These are phyloP conservation scores for Ascochyta lentis DNA, from an alignment of 2,329 filamentous ascomycete species.

Conservation along the genomic window DNA sequence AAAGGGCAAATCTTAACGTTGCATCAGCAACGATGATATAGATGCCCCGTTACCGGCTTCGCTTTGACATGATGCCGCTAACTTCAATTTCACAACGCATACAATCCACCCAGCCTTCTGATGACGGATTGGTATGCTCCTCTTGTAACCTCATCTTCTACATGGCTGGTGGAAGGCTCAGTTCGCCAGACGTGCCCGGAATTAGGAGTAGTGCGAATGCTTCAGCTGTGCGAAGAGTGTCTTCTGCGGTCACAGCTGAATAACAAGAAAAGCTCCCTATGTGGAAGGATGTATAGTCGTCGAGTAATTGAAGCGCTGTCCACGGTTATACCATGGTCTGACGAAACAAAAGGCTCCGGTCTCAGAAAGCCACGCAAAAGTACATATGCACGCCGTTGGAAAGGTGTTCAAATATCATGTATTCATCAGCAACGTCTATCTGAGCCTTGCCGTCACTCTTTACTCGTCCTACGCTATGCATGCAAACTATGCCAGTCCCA, in stretches of 20 bases:
- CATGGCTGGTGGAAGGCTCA: neutral
- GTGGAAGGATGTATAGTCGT: neutral
- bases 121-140: neutral
- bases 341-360: neutral
- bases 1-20: neutral
- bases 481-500: constrained; percentile 16
- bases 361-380: neutral
- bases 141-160: neutral
- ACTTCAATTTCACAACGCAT: neutral
- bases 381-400: neutral
- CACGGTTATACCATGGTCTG: too few relatives aligned
- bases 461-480: constrained; percentile 15
- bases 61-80: constrained; percentile 1
- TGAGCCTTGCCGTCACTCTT: neutral
- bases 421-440: constrained; percentile 13
- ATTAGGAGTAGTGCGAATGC: neutral
- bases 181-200: neutral
- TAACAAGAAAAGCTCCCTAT: constrained; percentile 5
- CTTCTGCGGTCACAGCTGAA: constrained; percentile 7
- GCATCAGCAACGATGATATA: neutral
- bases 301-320: constrained; percentile 1
- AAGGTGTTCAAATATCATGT: neutral
- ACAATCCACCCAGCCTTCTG: neutral
- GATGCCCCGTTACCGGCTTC: neutral
- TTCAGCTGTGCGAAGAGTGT: neutral